These are phyloP conservation scores for Hypoxylon sp. DNA, from an alignment of 2,329 filamentous ascomycete genomes.

Conservation along the genomic window DNA sequence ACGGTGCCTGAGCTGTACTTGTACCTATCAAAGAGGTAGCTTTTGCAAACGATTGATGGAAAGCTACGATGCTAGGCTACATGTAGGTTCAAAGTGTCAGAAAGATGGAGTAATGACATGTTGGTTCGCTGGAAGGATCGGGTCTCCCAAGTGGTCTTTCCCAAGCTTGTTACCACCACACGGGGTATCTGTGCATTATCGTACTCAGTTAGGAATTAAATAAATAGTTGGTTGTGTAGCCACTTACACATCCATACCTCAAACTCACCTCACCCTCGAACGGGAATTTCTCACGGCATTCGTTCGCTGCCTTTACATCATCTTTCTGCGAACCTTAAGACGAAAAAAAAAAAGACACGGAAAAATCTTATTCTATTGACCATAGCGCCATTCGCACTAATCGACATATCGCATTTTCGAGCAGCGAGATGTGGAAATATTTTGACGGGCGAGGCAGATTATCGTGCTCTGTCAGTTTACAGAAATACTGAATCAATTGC, in stretches of 20 bases:
- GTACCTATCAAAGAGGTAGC: not conserved
- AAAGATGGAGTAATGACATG: constrained; percentile 9
- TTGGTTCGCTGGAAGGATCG: constrained; percentile 18
- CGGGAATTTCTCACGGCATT: not conserved
- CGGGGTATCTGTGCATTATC: constrained; percentile 18
- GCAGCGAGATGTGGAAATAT: constrained; percentile 25
- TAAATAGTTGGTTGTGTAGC: constrained; percentile 33
- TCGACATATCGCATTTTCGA: constrained; percentile 15
- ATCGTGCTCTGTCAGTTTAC: constrained; percentile 8
- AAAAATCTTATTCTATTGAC: not conserved
- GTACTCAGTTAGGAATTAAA: constrained; percentile 22
- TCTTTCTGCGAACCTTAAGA: not conserved
- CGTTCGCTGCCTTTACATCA: not conserved
- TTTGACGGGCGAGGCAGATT: constrained; percentile 12
- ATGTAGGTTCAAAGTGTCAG: too few relatives aligned
- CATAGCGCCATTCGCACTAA: not conserved
- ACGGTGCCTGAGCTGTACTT: constrained; percentile 15
- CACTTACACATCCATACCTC: constrained; percentile 25
- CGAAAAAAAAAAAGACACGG: not conserved
- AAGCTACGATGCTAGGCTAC: constrained; percentile 1
- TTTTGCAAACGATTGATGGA: not conserved
- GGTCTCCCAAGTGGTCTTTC: constrained; percentile 27
- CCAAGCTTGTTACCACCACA: constrained; percentile 23
- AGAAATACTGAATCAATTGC: constrained; percentile 16
- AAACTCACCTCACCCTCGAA: constrained; percentile 25